Base-by-base conservation (phyloP, 192 early-diverging fungal species). In the Dimargaris verticillata region DNA sequence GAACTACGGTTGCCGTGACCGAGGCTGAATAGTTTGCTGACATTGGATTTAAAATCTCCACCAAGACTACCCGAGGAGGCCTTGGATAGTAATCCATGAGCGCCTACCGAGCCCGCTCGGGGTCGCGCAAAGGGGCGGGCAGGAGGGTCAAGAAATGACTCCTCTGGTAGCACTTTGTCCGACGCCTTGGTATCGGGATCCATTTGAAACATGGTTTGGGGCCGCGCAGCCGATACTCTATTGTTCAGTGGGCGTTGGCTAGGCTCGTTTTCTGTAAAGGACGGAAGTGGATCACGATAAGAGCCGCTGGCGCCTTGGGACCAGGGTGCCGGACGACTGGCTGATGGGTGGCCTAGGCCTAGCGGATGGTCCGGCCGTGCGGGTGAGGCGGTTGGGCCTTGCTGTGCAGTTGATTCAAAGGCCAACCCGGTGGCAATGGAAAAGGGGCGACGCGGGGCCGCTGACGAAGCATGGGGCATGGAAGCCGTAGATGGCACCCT, bases 1-100 rank as follows among this genome's bases (percentile, higher is more conserved):
- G 53, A 55, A 33, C 53, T 55, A 55, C 53, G 53, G 33, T 55
- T 55, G 33, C 12, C 53, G 17, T 28, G 53, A 18, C 22, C 22
- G 10, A 55, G 7, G 33, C 7, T 33, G 15, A 55, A 55, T 1
- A 55, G 28, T 55, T 55, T 55, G 18, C 26, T 33, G 53, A 55
- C 17, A 33, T 28, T 33, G 15, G 17, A 18, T 9, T n/a, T 33
- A 18, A n/a, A 29, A 28, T 28, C 28, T 20, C 28, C 28, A 18
- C 17, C 28, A 33, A 17, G 18, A n/a, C 33, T 55, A 26, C 18
- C 53, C 11, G 17, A 26, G 14, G 26, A 28, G 7, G 53, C 26
- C 22, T 55, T 55, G 53, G 53, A 55, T 33, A 33, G 10, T 11
- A 55, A 28, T 18, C 28, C 17, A 28, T 26, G 22, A 18, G n/a